Base-by-base conservation (phyloP, 805 yeast species). In the Candida verbasci region DNA sequence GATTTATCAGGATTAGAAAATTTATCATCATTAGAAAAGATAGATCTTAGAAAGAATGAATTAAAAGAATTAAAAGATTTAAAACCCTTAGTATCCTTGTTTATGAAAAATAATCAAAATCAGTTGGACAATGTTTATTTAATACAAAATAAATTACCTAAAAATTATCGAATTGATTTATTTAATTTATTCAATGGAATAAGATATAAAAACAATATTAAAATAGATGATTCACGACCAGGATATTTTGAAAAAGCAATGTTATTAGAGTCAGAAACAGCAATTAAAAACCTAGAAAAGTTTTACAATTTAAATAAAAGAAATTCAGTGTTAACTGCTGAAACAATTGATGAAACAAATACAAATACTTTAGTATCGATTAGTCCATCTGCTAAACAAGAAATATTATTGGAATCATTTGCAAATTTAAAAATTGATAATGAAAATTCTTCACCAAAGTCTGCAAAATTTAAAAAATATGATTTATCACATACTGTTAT, bases 231-330 rank as follows among this genome's bases (percentile, higher is more conserved):
- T 29, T 74, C 81, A 3, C 53, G 72, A 36, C 82, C 83, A 0
- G 82, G 82, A 1, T 74, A 77, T 38, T 74, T 77, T 55, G 83
- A 77, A 54, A 65, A 74, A 15, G 71, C 82, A 22, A 50, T 76
- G 46, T 53, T 77, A 20, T 57, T 76, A 35, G 81, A 75, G 43
- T 58, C 69, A 2, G 76, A 71, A 42, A 60, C 62, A 17, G 73
- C 80, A 1, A 58, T 62, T 35, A 54, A 65, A 46, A 59, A 58
- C 28, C 59, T 73, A 37, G 68, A 68, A 39, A 66, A 62, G 37
- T 72, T 46, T 42, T 56, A 58, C 17, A 17, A 23, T 9, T 5
- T 21, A 8, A 16, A 27, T 12, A 33, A 27, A 18, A 18, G 35
- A 24, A 29, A 17, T n/a, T 35, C 32, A 16, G 17, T 38, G 10